Conservation (phyloP, 495 filamentous ascomycete genomes). For the Aspergillus cristatus region DNA sequence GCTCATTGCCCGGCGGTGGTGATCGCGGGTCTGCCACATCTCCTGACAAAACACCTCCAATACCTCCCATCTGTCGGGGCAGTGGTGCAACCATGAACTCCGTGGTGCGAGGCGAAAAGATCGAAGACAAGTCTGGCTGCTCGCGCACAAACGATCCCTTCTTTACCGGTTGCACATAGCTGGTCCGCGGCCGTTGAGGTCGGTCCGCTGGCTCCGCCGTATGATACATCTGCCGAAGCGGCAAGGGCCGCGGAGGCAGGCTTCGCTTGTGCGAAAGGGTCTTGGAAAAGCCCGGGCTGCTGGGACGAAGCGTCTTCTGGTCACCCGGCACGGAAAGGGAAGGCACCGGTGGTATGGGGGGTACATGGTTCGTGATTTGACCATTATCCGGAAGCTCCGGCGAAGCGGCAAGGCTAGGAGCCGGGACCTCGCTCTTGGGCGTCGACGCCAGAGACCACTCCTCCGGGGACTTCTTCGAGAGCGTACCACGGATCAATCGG, state of each 20-base stretch:
- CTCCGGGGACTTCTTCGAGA: constrained; percentile 26
- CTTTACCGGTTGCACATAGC: no score
- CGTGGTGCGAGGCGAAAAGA: constrained; percentile 43
- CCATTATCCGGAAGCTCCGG: no score
- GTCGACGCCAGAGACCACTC: constrained; percentile 27
- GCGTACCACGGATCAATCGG: constrained; percentile 33
- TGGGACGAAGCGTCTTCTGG: constrained; percentile 19
- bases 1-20: constrained; percentile 35
- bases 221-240: constrained; percentile 30
- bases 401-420: not conserved
- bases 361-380: no score
- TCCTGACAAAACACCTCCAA: constrained; percentile 18
- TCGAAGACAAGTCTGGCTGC: constrained; percentile 20
- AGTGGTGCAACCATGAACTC: constrained; percentile 35
- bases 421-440: constrained; percentile 1
- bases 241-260: constrained; percentile 32
- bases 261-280: constrained; percentile 29
- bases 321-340: constrained; percentile 23
- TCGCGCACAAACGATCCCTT: constrained; percentile 34
- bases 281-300: constrained; percentile 17
- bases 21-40: constrained; percentile 38
- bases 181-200: no score
- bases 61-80: constrained; percentile 23
- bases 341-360: constrained; percentile 15
- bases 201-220: constrained; percentile 11